Evolutionary conservation across 306 rosid genomes (phyloP).

Genomic region (Rosa rugosa): DNA sequence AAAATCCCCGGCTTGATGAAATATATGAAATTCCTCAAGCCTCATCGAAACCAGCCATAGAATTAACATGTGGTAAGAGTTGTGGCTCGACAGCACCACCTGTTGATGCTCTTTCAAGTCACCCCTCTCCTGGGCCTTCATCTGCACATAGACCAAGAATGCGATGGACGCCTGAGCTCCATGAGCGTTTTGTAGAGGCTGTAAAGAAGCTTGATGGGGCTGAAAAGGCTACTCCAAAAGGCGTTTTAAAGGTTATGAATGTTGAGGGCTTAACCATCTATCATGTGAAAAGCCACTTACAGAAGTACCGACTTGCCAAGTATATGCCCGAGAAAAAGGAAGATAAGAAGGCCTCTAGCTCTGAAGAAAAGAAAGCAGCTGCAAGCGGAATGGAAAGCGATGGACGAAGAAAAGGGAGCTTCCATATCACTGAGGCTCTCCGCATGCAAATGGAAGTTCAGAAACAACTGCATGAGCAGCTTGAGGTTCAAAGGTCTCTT

Average conservation of each 20-base stretch:
- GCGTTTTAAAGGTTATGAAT: slow-evolving; percentile 37
- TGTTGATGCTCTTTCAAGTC: slow-evolving; percentile 22
- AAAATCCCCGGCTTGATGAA: slow-evolving; percentile 42
- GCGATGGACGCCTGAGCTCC: slow-evolving; percentile 50
- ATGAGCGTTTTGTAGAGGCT: slow-evolving; percentile 42
- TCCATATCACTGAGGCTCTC: slow-evolving; percentile 43
- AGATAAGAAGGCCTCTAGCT: slow-evolving; percentile 34
- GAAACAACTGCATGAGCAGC: slow-evolving; percentile 49
- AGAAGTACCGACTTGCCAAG: slow-evolving; percentile 50
- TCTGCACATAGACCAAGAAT: slow-evolving; percentile 34
- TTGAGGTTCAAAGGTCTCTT: slow-evolving; percentile 47
- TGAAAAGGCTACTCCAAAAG: slow-evolving; percentile 54
- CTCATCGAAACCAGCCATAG: slow-evolving; percentile 23
- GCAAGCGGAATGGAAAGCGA: slow-evolving; percentile 26
- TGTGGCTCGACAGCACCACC: slow-evolving; percentile 17
- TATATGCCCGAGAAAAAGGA: slow-evolving; percentile 44
- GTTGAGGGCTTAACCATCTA: slow-evolving; percentile 43
- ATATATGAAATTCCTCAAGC: slow-evolving; percentile 30
- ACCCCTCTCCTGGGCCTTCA: slow-evolving; percentile 35
- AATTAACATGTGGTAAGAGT: slow-evolving; percentile 21
- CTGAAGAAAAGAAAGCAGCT: slow-evolving; percentile 38
- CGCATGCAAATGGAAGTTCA: slow-evolving; percentile 52
- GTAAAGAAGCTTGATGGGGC: slow-evolving; percentile 43
- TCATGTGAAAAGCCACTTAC: slow-evolving; percentile 51
- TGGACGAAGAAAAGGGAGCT: slow-evolving; percentile 38